A percentile compares a stretch with the other conserved stretches of the same genome.
phyloP scores from a whole-genome alignment of 108 stramenopile species.

The Schizochytrium sp. region DNA sequence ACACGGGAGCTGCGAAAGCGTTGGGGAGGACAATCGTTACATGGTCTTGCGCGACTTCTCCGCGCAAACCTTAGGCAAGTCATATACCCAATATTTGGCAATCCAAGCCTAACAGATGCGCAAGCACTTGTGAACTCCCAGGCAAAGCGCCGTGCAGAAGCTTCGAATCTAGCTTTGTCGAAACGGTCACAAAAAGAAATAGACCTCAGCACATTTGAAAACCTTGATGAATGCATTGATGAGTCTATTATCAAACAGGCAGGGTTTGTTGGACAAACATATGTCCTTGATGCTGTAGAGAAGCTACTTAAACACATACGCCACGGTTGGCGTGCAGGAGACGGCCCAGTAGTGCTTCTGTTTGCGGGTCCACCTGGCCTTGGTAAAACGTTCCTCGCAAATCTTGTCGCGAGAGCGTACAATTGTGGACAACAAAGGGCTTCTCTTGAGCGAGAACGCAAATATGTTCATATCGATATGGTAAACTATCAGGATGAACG shows the following conservation, averaged over 20 bases:
- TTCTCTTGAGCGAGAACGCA: not conserved
- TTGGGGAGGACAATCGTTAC: too few species aligned
- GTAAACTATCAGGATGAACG: conserved; percentile 61
- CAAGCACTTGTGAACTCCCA: too few species aligned
- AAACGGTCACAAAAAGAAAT: not conserved
- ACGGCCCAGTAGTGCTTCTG: conserved; percentile 25
- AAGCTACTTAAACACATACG: not conserved
- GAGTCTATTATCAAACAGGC: not conserved
- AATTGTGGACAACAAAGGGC: not conserved
- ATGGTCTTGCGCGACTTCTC: too few species aligned
- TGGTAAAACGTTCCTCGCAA: conserved; percentile 33
- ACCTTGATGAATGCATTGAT: not conserved
- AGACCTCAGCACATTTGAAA: not conserved
- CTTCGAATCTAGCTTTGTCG: not conserved
- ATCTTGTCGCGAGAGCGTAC: not conserved
- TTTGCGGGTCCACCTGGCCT: conserved; percentile 41
- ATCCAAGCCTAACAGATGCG: too few species aligned
- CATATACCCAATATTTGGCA: too few species aligned
- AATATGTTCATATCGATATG: conserved; percentile 48
- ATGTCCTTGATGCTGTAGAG: not conserved
- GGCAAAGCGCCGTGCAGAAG: too few species aligned
- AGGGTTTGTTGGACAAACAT: conserved; percentile 17
- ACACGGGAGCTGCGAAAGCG: not conserved
- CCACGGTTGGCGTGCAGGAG: not conserved
- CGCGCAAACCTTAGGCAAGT: too few species aligned